These are phyloP conservation scores for Coemansia sp. DNA, from an alignment of 192 early-diverging fungal species.

Conservation along the genomic window DNA sequence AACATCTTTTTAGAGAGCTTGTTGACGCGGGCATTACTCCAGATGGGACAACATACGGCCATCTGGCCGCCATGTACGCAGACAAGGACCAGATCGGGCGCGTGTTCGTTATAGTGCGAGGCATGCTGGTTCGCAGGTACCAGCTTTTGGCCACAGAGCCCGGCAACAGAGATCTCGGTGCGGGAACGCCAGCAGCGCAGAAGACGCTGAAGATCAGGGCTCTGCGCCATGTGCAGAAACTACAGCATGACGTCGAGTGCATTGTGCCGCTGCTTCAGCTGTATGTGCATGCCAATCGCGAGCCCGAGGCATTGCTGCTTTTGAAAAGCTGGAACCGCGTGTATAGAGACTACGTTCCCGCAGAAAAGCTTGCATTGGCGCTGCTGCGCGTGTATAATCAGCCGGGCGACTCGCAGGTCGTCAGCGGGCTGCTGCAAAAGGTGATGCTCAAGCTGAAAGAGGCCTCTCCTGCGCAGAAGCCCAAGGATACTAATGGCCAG, in stretches of 20 bases:
- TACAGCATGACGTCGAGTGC: slow-evolving; percentile 38
- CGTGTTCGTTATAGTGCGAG: slow-evolving; percentile 43
- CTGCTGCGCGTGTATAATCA: slow-evolving; percentile 38
- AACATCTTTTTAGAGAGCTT: slow-evolving; percentile 44
- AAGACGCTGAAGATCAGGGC: slow-evolving; percentile 10
- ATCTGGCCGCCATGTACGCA: slow-evolving; percentile 41
- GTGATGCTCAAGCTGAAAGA: slow-evolving; percentile 4
- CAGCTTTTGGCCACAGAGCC: slow-evolving; percentile 14
- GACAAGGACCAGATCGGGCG: slow-evolving; percentile 28
- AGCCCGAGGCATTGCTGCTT: slow-evolving; percentile 29
- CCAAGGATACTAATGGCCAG: background rate
- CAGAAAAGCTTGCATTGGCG: slow-evolving; percentile 35
- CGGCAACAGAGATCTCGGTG: background rate
- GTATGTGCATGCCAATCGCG: slow-evolving; percentile 28
- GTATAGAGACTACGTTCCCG: slow-evolving; percentile 29
- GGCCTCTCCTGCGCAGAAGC: background rate
- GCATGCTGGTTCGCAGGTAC: slow-evolving; percentile 22
- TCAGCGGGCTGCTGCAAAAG: slow-evolving; percentile 14
- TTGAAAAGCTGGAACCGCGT: slow-evolving; percentile 44
- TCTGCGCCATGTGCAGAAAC: slow-evolving; percentile 13
- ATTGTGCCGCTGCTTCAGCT: slow-evolving; percentile 45
- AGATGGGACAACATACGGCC: slow-evolving; percentile 31
- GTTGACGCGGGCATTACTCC: slow-evolving; percentile 37
- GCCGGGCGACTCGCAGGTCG: slow-evolving; percentile 20
- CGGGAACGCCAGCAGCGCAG: slow-evolving; percentile 10